A percentile compares a stretch with the other conserved stretches of the same genome.
Evolutionary conservation across 1,284 basidiomycete genomes (phyloP).

Genomic region (Singerocomus rubriflavus): DNA sequence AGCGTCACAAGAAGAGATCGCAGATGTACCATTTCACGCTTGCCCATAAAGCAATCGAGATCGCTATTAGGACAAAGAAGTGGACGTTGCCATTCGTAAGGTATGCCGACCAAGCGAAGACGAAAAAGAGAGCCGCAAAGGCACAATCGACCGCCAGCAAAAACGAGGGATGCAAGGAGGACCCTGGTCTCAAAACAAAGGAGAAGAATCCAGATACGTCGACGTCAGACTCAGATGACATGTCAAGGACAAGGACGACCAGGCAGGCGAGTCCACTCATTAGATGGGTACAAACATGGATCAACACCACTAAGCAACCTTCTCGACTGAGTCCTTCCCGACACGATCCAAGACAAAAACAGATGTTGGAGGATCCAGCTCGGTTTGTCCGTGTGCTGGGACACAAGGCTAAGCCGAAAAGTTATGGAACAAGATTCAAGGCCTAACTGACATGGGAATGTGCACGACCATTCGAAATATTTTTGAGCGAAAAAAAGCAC

Average conservation of each 20-base stretch:
- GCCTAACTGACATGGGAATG: constrained; percentile 35
- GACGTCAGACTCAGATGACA: constrained; percentile 21
- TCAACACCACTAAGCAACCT: constrained; percentile 13
- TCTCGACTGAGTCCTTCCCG: not conserved
- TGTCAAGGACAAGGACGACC: constrained; percentile 4
- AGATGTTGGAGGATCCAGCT: not conserved
- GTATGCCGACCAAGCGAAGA: constrained; percentile 55
- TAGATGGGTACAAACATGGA: constrained; percentile 16
- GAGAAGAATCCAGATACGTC: constrained; percentile 38
- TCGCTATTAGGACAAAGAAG: constrained; percentile 56
- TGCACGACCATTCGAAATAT: constrained; percentile 45
- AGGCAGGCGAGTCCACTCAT: not conserved
- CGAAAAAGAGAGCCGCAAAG: constrained; percentile 52
- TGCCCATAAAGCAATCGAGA: constrained; percentile 67
- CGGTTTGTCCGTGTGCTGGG: constrained; percentile 13
- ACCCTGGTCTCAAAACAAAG: constrained; percentile 65
- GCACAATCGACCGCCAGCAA: constrained; percentile 60
- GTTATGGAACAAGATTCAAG: constrained; percentile 3
- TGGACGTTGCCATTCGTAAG: constrained; percentile 62
- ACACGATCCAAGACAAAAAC: constrained; percentile 10
- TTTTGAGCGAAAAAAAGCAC: constrained; percentile 36
- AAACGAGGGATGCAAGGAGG: constrained; percentile 68
- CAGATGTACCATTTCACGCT: constrained; percentile 70
- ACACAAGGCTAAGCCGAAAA: constrained; percentile 2
- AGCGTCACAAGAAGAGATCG: not conserved